Evolutionary conservation across 169 alveolate species (phyloP).

Genomic region (Plasmodium berghei): DNA sequence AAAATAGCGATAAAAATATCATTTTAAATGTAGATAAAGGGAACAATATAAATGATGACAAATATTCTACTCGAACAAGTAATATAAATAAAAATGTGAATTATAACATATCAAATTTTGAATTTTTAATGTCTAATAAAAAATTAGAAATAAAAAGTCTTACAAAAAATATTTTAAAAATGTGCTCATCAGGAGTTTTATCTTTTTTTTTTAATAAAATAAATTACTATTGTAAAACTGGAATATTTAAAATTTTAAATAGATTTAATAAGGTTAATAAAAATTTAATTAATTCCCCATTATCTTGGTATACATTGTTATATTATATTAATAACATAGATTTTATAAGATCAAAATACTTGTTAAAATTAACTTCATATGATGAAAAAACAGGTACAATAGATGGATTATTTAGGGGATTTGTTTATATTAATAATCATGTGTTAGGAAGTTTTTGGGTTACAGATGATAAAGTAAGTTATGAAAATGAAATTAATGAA

Average conservation of each 20-base stretch:
- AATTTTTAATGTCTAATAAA: constrained; percentile 1
- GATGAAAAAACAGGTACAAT: constrained; percentile 20
- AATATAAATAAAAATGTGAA: background rate
- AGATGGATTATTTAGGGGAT: constrained; percentile 70
- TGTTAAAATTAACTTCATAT: constrained; percentile 37
- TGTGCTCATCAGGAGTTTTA: constrained; percentile 53
- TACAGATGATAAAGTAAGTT: constrained; percentile 68
- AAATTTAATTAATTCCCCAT: constrained; percentile 29
- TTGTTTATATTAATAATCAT: constrained; percentile 74
- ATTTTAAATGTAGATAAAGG: background rate
- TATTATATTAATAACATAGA: constrained; percentile 59
- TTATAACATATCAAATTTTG: constrained; percentile 3
- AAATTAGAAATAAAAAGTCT: constrained; percentile 60
- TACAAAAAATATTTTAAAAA: constrained; percentile 51
- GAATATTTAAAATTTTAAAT: constrained; percentile 66
- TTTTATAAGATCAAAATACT: constrained; percentile 67
- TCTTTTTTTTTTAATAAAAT: constrained; percentile 69
- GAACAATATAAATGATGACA: background rate
- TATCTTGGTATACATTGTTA: constrained; percentile 71
- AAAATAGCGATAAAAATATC: background rate
- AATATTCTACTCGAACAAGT: background rate
- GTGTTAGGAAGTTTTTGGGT: constrained; percentile 75
- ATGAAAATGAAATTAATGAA: constrained; percentile 71
- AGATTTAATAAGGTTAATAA: constrained; percentile 48
- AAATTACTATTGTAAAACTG: constrained; percentile 72